phyloP scores from a whole-genome alignment of 129 eudicot genomes.

The carrot (Daucus carota) region DNA sequence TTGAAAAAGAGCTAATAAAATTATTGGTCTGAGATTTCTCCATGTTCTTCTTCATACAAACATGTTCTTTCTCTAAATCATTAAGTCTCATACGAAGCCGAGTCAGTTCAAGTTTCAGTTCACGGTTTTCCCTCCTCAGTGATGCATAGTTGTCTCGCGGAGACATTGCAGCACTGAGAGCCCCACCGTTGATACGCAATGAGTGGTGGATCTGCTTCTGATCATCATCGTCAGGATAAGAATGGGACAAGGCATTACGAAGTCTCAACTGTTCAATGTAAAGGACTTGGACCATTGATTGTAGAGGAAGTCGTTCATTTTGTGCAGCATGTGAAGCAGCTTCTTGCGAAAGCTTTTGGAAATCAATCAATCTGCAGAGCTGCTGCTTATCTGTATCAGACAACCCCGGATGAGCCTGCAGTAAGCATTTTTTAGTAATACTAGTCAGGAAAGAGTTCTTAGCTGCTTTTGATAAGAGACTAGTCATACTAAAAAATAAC shows the following conservation, averaged over 20 bases:
- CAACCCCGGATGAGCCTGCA: conserved; percentile 80
- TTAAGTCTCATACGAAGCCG: neutral
- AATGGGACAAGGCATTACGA: conserved; percentile 47
- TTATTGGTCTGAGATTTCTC: neutral
- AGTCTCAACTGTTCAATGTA: conserved; percentile 81
- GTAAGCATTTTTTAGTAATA: conserved; percentile 13
- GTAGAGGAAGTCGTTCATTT: conserved; percentile 92
- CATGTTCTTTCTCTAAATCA: neutral
- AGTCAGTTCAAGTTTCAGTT: neutral
- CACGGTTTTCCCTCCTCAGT: conserved; percentile 25
- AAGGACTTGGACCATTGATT: conserved; percentile 82
- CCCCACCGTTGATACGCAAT: conserved; percentile 86
- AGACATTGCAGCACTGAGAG: conserved; percentile 95
- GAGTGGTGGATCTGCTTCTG: conserved; percentile 70
- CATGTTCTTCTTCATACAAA: neutral
- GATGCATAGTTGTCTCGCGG: conserved; percentile 96
- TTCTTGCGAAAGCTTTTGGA: conserved; percentile 89
- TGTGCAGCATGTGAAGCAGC: conserved; percentile 93
- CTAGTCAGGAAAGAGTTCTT: neutral
- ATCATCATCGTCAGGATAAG: conserved; percentile 64
- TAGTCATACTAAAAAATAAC: no score
- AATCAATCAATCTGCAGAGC: conserved; percentile 78
- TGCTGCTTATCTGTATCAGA: conserved; percentile 62
- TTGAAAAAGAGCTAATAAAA: neutral
- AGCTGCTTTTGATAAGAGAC: neutral